phyloP scores from a whole-genome alignment of 768 basidiomycete genomes.

The Lyophyllum semitale region DNA sequence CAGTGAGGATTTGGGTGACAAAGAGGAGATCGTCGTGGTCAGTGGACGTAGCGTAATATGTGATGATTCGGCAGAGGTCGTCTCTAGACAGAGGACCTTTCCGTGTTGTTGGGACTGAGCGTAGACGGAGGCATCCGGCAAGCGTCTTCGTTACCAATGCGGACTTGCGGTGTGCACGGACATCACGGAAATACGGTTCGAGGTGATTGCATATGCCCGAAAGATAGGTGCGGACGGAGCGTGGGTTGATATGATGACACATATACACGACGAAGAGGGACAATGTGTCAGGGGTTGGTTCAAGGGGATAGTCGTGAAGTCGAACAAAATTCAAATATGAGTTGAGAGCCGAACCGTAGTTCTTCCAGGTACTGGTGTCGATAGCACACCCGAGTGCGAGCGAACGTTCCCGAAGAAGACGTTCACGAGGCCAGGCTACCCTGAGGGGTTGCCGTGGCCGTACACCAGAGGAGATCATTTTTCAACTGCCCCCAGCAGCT shows the following conservation, averaged over 20 bases:
- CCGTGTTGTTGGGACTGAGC: not conserved
- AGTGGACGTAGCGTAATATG: not conserved
- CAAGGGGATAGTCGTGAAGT: not conserved
- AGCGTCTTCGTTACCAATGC: not conserved
- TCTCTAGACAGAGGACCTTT: not conserved
- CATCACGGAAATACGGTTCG: constrained; percentile 28
- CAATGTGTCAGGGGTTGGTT: not conserved
- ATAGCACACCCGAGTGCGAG: constrained; percentile 25
- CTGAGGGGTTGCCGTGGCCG: constrained; percentile 29
- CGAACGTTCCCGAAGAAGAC: constrained; percentile 26
- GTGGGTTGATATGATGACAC: too few species aligned
- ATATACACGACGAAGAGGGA: too few species aligned
- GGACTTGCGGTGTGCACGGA: constrained; percentile 15
- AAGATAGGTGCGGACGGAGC: too few species aligned
- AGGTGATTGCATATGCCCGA: constrained; percentile 38
- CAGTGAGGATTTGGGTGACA: not conserved
- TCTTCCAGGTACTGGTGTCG: too few species aligned
- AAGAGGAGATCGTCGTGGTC: not conserved
- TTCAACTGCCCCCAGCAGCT: too few species aligned
- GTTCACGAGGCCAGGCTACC: constrained; percentile 31
- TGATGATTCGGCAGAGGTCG: not conserved
- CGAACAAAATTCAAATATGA: too few species aligned
- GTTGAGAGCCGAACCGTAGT: too few species aligned
- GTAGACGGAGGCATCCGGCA: not conserved
- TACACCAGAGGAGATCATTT: constrained; percentile 22